Evolutionary conservation across 495 filamentous ascomycete genomes (phyloP).

Genomic region (Talaromyces trachyspermus): DNA sequence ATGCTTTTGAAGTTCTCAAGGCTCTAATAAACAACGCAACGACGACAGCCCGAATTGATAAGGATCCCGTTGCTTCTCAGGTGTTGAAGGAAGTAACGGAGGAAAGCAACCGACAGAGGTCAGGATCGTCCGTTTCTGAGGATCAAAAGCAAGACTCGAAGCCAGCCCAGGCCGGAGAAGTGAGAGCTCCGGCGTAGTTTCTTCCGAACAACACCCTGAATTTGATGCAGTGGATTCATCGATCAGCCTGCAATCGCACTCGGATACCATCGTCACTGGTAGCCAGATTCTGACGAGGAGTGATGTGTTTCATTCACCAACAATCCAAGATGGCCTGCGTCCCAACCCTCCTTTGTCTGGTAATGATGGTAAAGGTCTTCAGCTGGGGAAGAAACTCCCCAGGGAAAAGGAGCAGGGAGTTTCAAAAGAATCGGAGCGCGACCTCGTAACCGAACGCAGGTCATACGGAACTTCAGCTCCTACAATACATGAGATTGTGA

Average conservation of each 20-base stretch:
- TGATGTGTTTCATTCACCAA: conserved; percentile 84
- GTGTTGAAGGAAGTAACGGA: conserved; percentile 24
- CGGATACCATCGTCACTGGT: conserved; percentile 68
- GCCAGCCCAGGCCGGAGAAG: conserved; percentile 43
- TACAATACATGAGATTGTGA: conserved; percentile 63
- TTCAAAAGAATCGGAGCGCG: conserved; percentile 16
- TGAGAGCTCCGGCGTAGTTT: conserved; percentile 47
- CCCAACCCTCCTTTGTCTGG: background rate
- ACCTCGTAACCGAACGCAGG: conserved; percentile 17
- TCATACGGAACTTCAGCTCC: conserved; percentile 37
- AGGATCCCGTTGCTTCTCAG: conserved; percentile 9
- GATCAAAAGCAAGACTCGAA: conserved; percentile 39
- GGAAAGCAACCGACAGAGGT: conserved; percentile 18
- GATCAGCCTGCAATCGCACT: conserved; percentile 59
- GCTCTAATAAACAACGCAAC: conserved; percentile 62
- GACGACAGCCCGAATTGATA: conserved; percentile 36
- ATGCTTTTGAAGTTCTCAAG: conserved; percentile 73
- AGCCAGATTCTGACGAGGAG: conserved; percentile 85
- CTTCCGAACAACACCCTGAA: conserved; percentile 43
- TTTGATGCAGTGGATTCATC: conserved; percentile 73
- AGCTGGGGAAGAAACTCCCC: conserved; percentile 11
- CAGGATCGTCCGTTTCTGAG: conserved; percentile 9
- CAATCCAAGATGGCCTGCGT: conserved; percentile 45
- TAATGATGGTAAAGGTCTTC: conserved; percentile 21
- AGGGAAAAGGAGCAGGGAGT: conserved; percentile 10